Evolutionary conservation across 2,329 filamentous ascomycete species (phyloP).

Genomic region (Fusarium armeniacum): DNA sequence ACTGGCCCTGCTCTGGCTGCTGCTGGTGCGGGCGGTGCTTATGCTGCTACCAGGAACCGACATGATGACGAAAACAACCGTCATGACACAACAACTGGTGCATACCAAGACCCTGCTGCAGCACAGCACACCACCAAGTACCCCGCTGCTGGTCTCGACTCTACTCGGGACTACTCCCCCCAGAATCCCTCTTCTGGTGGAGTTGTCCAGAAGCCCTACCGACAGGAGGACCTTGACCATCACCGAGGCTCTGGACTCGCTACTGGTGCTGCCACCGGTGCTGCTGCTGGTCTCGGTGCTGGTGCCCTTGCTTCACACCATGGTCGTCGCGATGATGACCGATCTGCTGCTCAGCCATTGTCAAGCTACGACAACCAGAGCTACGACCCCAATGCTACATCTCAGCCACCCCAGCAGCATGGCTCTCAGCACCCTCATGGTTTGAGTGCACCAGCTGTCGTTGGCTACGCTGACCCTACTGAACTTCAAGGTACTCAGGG

Average conservation of each 20-base stretch:
- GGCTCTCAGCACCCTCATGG: not conserved
- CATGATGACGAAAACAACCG: conserved; percentile 17
- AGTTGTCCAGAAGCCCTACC: not conserved
- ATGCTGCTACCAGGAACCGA: conserved; percentile 26
- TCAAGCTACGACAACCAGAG: not conserved
- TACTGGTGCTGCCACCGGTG: conserved; percentile 4
- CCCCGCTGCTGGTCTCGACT: conserved; percentile 15
- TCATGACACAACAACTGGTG: not conserved
- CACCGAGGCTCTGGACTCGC: conserved; percentile 2
- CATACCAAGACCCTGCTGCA: not conserved
- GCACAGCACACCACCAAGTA: not conserved
- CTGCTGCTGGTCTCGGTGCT: conserved; percentile 20
- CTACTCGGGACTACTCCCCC: not conserved
- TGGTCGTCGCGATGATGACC: conserved; percentile 1
- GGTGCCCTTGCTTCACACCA: conserved; percentile 18
- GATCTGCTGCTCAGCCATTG: not conserved
- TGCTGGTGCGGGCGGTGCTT: conserved; percentile 33
- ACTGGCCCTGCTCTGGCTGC: conserved; percentile 33
- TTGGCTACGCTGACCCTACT: not conserved
- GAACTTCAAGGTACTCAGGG: not conserved
- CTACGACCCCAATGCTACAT: not conserved
- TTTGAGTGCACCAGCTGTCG: not conserved
- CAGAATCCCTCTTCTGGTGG: conserved; percentile 7
- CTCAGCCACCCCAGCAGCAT: conserved; percentile 7
- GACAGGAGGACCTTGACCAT: not conserved